phyloP scores from a whole-genome alignment of 2,329 filamentous ascomycete species.

The Fusarium graminum region DNA sequence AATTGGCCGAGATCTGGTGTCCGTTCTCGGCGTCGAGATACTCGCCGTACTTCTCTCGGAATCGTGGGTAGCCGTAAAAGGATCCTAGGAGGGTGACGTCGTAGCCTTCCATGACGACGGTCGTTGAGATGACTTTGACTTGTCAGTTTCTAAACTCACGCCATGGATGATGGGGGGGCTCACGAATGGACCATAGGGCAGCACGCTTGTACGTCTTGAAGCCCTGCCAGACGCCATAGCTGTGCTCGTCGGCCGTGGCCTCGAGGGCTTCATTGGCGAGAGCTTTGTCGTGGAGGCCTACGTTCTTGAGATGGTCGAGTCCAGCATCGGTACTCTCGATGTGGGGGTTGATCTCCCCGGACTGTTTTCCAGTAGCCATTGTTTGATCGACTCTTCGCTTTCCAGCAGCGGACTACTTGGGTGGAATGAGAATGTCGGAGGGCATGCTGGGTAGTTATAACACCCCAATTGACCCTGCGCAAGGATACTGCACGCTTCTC shows the following conservation, averaged over 20 bases:
- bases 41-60: conserved; percentile 57
- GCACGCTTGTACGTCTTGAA: conserved; percentile 58
- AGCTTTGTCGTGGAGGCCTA: conserved; percentile 54
- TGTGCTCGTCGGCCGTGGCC: conserved; percentile 56
- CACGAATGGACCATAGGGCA: conserved; percentile 57
- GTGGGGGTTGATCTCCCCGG: conserved; percentile 41
- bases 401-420: conserved; percentile 16
- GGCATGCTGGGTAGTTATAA: conserved; percentile 27
- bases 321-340: conserved; percentile 51
- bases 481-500: conserved; percentile 3
- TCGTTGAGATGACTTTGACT: conserved; percentile 57
- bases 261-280: conserved; percentile 56
- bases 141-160: conserved; percentile 11
- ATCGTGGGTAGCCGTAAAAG: conserved; percentile 60
- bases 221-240: conserved; percentile 52
- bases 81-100: conserved; percentile 62
- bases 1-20: conserved; percentile 63
- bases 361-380: conserved; percentile 46
- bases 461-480: neutral
- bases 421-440: conserved; percentile 1
- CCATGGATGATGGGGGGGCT: conserved; percentile 14
- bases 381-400: conserved; percentile 9
- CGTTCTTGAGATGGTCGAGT: conserved; percentile 52
- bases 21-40: conserved; percentile 52
- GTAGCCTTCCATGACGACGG: conserved; percentile 66